Conservation (phyloP, 225 moss, liverwort and hornwort genomes). For the Thuidium tamariscinum region DNA sequence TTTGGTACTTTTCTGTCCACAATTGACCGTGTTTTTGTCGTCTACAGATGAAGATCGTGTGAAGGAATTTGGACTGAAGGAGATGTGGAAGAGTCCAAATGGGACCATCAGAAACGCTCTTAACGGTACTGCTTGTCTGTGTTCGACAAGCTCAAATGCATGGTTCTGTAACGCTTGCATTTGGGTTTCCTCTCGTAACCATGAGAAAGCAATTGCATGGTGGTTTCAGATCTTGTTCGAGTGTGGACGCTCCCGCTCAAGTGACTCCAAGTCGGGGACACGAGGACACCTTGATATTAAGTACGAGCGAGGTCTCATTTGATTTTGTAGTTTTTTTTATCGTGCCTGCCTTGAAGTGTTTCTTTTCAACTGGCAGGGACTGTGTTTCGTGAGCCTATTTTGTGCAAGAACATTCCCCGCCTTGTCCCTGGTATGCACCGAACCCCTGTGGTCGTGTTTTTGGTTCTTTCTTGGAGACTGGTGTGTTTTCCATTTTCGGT, state of each 20-base stretch:
- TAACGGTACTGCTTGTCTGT: conserved; percentile 23
- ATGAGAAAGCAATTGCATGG: no score
- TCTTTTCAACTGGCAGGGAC: conserved; percentile 36
- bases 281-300: not conserved
- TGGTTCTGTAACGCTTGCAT: not conserved
- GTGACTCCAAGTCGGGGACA: not conserved
- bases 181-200: not conserved
- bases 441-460: not conserved
- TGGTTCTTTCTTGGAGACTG: not conserved
- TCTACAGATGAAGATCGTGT: conserved; percentile 66
- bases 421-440: conserved; percentile 47
- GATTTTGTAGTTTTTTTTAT: not conserved
- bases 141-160: not conserved
- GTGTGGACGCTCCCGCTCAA: not conserved
- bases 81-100: conserved; percentile 98
- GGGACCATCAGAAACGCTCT: conserved; percentile 90
- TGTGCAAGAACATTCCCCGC: conserved; percentile 89
- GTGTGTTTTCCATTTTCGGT: not conserved
- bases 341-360: not conserved
- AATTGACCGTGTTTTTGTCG: not conserved
- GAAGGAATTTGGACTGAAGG: conserved; percentile 74
- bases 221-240: not conserved
- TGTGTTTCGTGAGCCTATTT: conserved; percentile 90
- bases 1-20: not conserved
- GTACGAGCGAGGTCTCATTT: not conserved